Evolutionary conservation across 768 basidiomycete genomes (phyloP), one percentile per base, ranked within the genome.

Genomic region (Termitomyces sp.): DNA sequence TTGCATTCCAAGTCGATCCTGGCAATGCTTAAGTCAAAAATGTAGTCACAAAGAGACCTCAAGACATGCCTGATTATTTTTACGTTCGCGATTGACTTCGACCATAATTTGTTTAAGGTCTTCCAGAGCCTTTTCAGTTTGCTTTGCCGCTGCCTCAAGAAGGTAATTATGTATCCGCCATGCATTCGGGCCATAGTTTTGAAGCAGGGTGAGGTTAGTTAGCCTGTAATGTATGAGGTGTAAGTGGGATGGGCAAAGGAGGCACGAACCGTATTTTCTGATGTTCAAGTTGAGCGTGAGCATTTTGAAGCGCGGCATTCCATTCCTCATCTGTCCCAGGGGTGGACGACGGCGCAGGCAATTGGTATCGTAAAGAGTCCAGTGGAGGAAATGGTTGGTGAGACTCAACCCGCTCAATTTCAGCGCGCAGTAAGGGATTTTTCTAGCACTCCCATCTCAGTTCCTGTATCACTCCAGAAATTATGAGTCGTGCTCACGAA

Each of bases 81-180:
- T 93, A 52, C 95, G 81, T 56, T 89, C 85, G 48, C 96, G 80
- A 68, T 98, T 98, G 58, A 98, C 78, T 56, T 90, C 90, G 0
- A 89, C 86, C 0, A 90, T 91, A 49, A 86, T 69, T 66, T 92
- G 81, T 69, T 87, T 88, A 58, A 95, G 62, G 61, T 89, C 84
- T 65, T 92, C 93, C n/a, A 90, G 70, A 10, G 84, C 76, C 60
- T 77, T 79, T 69, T 94, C 92, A 8, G 83, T 75, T 57, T 84
- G 82, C 64, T 86, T 87, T 8, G 87, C 84, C 34, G 87, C 84
- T 25, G 84, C 80, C 69, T 96, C 93, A 23, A 95, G 74, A 32
- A 90, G 77, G 66, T 93, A 94, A 71, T 98, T 98, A 67, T 92
- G 86, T 71, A 95, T 85, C 59, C 90, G 83, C 90, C 92, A 96